Evolutionary conservation across 306 rosid species (phyloP), one percentile per base, ranked within the genome.

Genomic region (Sechiopsis laciniata): DNA sequence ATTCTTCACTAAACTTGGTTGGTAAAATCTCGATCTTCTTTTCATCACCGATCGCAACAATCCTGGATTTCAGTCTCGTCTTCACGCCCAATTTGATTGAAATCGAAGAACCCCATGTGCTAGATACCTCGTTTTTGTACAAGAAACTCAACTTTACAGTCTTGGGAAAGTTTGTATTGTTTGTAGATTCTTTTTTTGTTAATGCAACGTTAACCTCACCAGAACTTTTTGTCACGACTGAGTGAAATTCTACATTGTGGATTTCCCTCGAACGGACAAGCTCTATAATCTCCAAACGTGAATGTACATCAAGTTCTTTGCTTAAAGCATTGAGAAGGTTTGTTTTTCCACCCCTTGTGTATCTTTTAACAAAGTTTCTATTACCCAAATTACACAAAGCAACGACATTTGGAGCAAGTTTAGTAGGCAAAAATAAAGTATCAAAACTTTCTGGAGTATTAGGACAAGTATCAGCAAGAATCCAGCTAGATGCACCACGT

Each of bases 361-460:
- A 35, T 40, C 71, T n/a, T 9, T 65, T 65, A 10, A 35, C 21
- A 10, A 37, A 65, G 6, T 37, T 8, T 10, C 14, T 3, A 35
- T 65, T 65, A 1, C 71, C 54, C 29, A 65, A 37, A 13, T 65
- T 65, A n/a, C 54, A 21, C 3, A 65, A n/a, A 10, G 71, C 71
- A 65, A 65, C 46, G 2, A n/a, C 10, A 0, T 2, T 17, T 9
- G 21, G 2, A 8, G 10, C 20, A 4, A 35, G 0, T 65, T 40
- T 9, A 12, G 26, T 9, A 4, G 71, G 71, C 4, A 1, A 65
- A 65, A 40, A 65, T 6, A 40, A 1, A 35, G 71, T 65, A n/a
- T 65, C 71, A 0, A 20, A 7, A 6, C 10, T 40, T 9, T 17
- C 8, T 8, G 53, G 4, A 3, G 2, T 65, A 1, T 8, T 9